phyloP scores from a whole-genome alignment of 768 basidiomycete genomes.

The Rubroboletus pulcherrimus region DNA sequence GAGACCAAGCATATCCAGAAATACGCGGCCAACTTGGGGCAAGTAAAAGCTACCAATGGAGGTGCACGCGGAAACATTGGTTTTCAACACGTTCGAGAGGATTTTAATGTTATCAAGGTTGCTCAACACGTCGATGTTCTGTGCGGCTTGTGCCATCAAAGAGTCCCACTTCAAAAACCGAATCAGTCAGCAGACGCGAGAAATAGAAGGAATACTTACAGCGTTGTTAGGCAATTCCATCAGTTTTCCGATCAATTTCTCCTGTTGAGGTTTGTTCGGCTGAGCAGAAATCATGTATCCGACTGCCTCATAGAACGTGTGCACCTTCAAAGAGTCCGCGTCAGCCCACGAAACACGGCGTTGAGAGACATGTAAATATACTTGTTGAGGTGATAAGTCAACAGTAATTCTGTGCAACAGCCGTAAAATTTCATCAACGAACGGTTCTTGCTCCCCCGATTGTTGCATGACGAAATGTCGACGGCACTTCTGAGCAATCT shows the following conservation, averaged over 20 bases:
- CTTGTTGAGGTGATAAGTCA: constrained; percentile 89
- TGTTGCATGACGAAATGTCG: constrained; percentile 99
- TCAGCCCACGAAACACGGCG: constrained; percentile 7
- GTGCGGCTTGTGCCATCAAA: constrained; percentile 91
- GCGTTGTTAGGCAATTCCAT: constrained; percentile 99
- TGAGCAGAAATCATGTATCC: constrained; percentile 99
- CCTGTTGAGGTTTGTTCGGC: constrained; percentile 95
- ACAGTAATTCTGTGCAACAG: constrained; percentile 90
- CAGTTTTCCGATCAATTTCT: constrained; percentile 87
- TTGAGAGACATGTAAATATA: constrained; percentile 3
- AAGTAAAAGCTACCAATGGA: constrained; percentile 97
- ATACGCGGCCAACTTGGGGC: constrained; percentile 94
- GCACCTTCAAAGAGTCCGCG: constrained; percentile 46
- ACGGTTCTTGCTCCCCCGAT: constrained; percentile 93
- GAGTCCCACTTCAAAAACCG: constrained; percentile 77
- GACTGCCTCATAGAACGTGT: constrained; percentile 98
- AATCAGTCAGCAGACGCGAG: not conserved
- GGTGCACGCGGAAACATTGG: constrained; percentile 95
- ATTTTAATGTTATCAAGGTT: constrained; percentile 95
- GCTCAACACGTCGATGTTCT: constrained; percentile 87
- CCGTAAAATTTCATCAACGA: constrained; percentile 95
- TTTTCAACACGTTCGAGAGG: constrained; percentile 94
- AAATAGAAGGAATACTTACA: constrained; percentile 43
- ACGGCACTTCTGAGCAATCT: constrained; percentile 98
- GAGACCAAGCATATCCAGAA: constrained; percentile 95